Conservation (phyloP, 306 rosid genomes). For the Vicia villosa region DNA sequence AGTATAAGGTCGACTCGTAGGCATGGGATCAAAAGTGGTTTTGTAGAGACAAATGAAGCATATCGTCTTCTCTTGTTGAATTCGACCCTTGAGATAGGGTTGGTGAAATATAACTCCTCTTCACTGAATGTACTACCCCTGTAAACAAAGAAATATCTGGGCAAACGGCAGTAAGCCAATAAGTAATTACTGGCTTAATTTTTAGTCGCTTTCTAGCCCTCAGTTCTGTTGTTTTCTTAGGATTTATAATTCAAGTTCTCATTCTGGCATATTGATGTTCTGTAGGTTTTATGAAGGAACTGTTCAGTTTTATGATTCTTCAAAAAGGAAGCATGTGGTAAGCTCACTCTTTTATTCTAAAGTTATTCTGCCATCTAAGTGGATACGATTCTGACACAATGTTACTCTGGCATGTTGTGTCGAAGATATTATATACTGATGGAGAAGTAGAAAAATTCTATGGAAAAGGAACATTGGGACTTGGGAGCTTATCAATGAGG, state of each 20-base stretch:
- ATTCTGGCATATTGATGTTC: slow-evolving; percentile 35
- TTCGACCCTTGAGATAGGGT: background rate
- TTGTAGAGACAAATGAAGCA: background rate
- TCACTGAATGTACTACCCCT: background rate
- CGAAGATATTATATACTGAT: slow-evolving; percentile 65
- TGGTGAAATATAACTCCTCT: slow-evolving; percentile 9
- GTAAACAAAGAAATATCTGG: background rate
- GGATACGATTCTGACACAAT: slow-evolving; percentile 29
- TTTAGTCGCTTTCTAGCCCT: slow-evolving; percentile 1
- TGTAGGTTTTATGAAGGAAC: slow-evolving; percentile 89
- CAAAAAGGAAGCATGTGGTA: slow-evolving; percentile 89
- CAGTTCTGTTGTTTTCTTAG: background rate
- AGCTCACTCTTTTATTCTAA: slow-evolving; percentile 39
- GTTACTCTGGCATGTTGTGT: slow-evolving; percentile 36
- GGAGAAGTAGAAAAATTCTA: slow-evolving; percentile 50
- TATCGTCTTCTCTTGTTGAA: background rate
- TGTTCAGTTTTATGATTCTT: slow-evolving; percentile 72
- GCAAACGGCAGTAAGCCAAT: background rate
- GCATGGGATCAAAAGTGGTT: background rate
- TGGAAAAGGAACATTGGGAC: slow-evolving; percentile 60
- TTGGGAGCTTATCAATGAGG: slow-evolving; percentile 42
- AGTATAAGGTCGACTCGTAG: background rate
- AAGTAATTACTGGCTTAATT: slow-evolving; percentile 10
- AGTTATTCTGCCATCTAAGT: slow-evolving; percentile 24
- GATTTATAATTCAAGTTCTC: slow-evolving; percentile 30